Evolutionary conservation across 2,329 filamentous ascomycete genomes (phyloP).

Genomic region (Fusarium equiseti): DNA sequence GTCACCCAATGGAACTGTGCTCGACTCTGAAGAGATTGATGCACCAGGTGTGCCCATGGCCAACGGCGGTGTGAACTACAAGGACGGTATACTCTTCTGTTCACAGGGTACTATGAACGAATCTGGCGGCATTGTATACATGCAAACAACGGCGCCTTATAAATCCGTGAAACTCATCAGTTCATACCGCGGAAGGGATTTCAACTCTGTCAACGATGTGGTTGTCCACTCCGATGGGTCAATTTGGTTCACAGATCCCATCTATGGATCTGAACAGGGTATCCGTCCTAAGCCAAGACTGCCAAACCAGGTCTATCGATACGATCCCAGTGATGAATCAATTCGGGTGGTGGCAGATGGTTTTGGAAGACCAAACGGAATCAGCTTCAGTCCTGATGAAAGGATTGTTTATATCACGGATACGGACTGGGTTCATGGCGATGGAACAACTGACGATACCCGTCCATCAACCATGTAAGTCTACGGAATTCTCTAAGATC

Average conservation of each 20-base stretch:
- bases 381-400: conserved; percentile 61
- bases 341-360: conserved; percentile 61
- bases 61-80: conserved; percentile 63
- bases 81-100: conserved; percentile 56
- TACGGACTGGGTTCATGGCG: conserved; percentile 52
- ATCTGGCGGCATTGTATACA: conserved; percentile 49
- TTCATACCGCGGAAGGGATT: conserved; percentile 58
- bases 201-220: conserved; percentile 65
- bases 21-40: conserved; percentile 52
- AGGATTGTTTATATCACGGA: conserved; percentile 61
- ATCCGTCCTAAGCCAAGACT: conserved; percentile 58
- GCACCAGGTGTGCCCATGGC: conserved; percentile 56
- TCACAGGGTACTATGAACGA: conserved; percentile 52
- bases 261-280: conserved; percentile 62
- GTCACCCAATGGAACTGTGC: conserved; percentile 8
- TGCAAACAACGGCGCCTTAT: conserved; percentile 51
- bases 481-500: accelerated
- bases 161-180: conserved; percentile 49
- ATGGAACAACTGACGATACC: conserved; percentile 49
- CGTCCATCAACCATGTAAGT: conserved; percentile 47
- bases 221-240: conserved; percentile 57
- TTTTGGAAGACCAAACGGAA: conserved; percentile 61
- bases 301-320: conserved; percentile 63
- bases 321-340: conserved; percentile 54
- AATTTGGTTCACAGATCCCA: conserved; percentile 65